These are phyloP conservation scores for Poa pratensis DNA, from an alignment of 176 grass and related monocot genomes.

Conservation along the genomic window DNA sequence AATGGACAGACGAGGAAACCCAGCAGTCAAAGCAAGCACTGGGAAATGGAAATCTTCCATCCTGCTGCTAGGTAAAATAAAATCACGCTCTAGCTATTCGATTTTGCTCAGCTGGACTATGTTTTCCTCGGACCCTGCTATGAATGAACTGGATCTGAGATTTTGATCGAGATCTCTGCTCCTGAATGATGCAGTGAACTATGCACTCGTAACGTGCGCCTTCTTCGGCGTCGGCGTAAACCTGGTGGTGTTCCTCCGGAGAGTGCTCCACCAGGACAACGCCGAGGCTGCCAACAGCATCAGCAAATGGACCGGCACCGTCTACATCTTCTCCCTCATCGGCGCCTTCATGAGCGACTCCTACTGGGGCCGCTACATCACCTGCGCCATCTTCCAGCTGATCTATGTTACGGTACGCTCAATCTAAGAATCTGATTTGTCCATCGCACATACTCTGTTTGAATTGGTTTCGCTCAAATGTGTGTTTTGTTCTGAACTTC, in stretches of 20 bases:
- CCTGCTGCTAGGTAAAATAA: constrained; percentile 63
- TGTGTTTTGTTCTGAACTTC: no score
- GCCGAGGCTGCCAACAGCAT: constrained; percentile 79
- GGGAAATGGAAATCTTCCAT: constrained; percentile 70
- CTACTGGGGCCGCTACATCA: constrained; percentile 90
- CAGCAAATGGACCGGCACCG: constrained; percentile 92
- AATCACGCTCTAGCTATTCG: no score
- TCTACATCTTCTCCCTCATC: constrained; percentile 86
- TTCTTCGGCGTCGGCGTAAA: constrained; percentile 96
- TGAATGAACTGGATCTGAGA: neutral
- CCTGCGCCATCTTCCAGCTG: constrained; percentile 76
- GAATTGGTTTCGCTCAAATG: neutral
- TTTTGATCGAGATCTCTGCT: neutral
- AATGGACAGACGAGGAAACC: constrained; percentile 64
- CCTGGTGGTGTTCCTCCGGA: constrained; percentile 78
- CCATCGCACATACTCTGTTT: neutral
- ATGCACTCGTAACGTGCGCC: constrained; percentile 71
- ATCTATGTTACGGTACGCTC: constrained; percentile 71
- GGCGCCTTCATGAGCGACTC: constrained; percentile 91
- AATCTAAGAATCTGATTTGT: neutral
- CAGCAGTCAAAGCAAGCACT: constrained; percentile 58
- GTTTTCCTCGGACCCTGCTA: no score
- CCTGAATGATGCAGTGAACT: constrained; percentile 63
- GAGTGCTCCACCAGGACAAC: constrained; percentile 71
- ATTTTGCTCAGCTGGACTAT: no score